Percentiles rank a stretch among this genome's conserved stretches.
These are phyloP conservation scores for Olyra latifolia DNA, from an alignment of 176 grass and related monocot genomes.

Conservation along the genomic window DNA sequence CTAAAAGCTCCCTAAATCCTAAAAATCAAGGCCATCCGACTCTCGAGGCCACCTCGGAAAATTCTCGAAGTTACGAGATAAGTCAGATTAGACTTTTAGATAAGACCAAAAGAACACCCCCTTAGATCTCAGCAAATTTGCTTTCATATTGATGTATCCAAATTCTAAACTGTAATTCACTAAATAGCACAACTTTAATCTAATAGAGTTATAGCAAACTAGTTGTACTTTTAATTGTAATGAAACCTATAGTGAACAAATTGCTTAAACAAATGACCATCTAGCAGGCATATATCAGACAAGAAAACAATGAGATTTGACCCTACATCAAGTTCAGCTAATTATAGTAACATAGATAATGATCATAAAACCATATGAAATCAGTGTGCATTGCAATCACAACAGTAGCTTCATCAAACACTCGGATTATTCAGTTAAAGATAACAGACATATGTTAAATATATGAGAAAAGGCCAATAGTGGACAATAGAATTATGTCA, in stretches of 20 bases:
- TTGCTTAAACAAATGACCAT: neutral
- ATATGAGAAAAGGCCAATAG: neutral
- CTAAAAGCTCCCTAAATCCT: too few relatives aligned
- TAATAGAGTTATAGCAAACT: neutral
- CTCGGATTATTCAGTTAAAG: neutral
- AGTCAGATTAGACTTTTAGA: too few relatives aligned
- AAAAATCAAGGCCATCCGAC: too few relatives aligned
- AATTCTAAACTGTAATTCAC: neutral
- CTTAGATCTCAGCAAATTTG: neutral
- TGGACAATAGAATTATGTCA: constrained; percentile 33
- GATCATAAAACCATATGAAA: neutral
- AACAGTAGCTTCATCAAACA: constrained; percentile 10
- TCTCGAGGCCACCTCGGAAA: too few relatives aligned
- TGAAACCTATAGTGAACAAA: neutral
- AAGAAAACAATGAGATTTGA: neutral
- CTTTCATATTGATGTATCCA: neutral
- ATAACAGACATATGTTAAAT: neutral
- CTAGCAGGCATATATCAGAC: neutral
- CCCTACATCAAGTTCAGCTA: neutral
- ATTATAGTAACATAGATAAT: constrained; percentile 1
- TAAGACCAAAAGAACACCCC: too few relatives aligned
- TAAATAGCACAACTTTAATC: constrained; percentile 21
- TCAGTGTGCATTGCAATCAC: neutral
- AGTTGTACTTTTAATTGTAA: neutral
- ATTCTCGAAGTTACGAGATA: too few relatives aligned